Conservation (phyloP, 179 eudicot species). For the Nepenthes alata region DNA sequence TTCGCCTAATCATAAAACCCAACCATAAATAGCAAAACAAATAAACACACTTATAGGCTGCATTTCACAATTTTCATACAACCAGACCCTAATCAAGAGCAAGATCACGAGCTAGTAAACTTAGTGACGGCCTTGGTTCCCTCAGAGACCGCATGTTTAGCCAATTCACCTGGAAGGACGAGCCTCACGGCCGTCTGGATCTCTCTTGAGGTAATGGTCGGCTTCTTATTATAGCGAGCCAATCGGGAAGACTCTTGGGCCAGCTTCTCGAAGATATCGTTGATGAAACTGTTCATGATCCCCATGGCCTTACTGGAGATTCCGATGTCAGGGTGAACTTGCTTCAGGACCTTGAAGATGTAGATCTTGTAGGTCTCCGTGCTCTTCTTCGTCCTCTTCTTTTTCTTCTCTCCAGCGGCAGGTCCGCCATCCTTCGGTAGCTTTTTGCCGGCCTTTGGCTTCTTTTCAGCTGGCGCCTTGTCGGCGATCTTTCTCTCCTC, state of each 20-base stretch:
- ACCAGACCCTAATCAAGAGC: no score
- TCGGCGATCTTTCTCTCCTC: slow-evolving; percentile 6
- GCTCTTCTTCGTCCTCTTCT: slow-evolving; percentile 24
- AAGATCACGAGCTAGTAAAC: not conserved
- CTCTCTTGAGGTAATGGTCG: slow-evolving; percentile 7
- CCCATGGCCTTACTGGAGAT: slow-evolving; percentile 38
- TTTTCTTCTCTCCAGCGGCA: slow-evolving; percentile 20
- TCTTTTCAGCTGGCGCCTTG: slow-evolving; percentile 21
- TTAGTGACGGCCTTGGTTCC: not conserved
- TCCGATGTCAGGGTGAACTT: slow-evolving; percentile 30
- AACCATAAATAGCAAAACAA: no score
- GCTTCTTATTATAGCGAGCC: slow-evolving; percentile 61
- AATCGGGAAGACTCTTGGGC: slow-evolving; percentile 47
- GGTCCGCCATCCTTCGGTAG: slow-evolving; percentile 23
- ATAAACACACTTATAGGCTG: no score
- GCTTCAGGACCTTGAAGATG: slow-evolving; percentile 33
- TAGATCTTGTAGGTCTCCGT: slow-evolving; percentile 33
- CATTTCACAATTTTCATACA: no score
- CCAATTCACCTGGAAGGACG: slow-evolving; percentile 1
- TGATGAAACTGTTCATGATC: slow-evolving; percentile 32
- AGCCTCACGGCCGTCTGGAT: not conserved
- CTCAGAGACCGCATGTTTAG: not conserved
- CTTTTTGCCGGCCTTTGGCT: slow-evolving; percentile 31
- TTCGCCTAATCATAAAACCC: no score
- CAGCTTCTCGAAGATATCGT: slow-evolving; percentile 37